Conservation (phyloP, 305 asterid genomes). For the Lippia alba region DNA sequence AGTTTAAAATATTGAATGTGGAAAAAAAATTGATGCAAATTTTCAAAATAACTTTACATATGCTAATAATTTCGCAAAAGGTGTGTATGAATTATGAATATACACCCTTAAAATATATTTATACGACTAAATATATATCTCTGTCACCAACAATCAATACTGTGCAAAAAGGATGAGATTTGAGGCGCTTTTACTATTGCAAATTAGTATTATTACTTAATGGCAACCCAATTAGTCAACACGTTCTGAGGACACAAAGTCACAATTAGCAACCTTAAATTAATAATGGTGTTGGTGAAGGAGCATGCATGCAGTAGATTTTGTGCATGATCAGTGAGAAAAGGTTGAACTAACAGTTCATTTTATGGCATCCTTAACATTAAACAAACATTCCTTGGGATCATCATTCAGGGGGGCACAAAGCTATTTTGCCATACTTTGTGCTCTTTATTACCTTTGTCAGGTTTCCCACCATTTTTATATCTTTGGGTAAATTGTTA, state of each 20-base stretch:
- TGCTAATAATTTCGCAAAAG: no score
- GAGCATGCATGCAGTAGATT: constrained; percentile 24
- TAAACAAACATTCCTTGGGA: constrained; percentile 42
- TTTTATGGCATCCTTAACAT: constrained; percentile 24
- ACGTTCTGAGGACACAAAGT: constrained; percentile 36
- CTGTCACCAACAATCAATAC: no score
- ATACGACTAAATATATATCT: no score
- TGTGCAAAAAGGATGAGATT: neutral
- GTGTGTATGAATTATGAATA: no score
- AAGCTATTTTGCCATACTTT: constrained; percentile 35
- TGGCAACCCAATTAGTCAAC: constrained; percentile 34
- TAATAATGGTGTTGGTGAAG: constrained; percentile 27
- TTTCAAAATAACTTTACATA: no score
- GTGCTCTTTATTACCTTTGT: constrained; percentile 29
- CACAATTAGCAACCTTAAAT: constrained; percentile 28
- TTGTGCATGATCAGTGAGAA: constrained; percentile 24
- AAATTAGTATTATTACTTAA: no score
- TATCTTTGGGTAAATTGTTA: neutral
- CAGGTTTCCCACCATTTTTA: constrained; percentile 34
- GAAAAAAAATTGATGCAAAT: no score
- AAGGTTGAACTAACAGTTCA: constrained; percentile 37
- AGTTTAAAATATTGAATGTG: no score
- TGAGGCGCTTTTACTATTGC: constrained; percentile 22
- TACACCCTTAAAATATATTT: no score
- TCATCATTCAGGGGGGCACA: constrained; percentile 38